Evolutionary conservation across 1,139 yeast species (phyloP), one percentile per base, ranked within the genome.

Genomic region (Lodderomyces elongisporus): DNA sequence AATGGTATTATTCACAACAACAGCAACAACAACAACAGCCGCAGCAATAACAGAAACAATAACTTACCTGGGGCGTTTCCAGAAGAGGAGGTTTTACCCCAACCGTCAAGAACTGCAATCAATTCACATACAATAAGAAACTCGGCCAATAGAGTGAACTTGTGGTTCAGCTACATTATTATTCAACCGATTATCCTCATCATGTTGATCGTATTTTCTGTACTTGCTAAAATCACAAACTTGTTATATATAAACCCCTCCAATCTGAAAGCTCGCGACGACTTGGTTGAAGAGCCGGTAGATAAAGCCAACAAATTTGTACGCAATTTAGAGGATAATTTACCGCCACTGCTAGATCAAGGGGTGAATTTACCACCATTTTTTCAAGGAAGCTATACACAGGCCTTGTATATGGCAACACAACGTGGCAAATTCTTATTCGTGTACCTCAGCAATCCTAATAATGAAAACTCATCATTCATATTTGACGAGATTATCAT

Each of bases 371-470:
- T 66, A 32, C 74, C 73, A 1, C 68, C 71, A 7, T 81, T 83
- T 45, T 73, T 70, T 42, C 77, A 79, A 48, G 89, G 91, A 9
- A 81, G 93, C 30, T 85, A 84, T 53, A 74, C 88, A 1, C 79
- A 81, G 43, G 94, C 94, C 2, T 60, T 83, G 35, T 78, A 70
- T 47, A 62, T 69, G 54, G 83, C 91, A 13, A 82, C 83, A 39
- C 62, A 70, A 27, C 70, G 83, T 34, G 79, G 80, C 26, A 72
- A 78, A 50, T 85, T 85, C 62, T 65, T 89, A 33, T 63, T 85
- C 36, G 77, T 89, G 1, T 79, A 85, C 44, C 58, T 91, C 37
- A 84, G 87, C 37, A 82, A 85, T 49, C 79, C 80, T 14, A 76
- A 79, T 37, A 81, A 83, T 51, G 91, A 84, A 41, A 74, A 77